A percentile compares a stretch with the other conserved stretches of the same genome.
These are phyloP conservation scores for Aureobasidium sp. DNA, from an alignment of 2,329 filamentous ascomycete genomes.

Conservation along the genomic window DNA sequence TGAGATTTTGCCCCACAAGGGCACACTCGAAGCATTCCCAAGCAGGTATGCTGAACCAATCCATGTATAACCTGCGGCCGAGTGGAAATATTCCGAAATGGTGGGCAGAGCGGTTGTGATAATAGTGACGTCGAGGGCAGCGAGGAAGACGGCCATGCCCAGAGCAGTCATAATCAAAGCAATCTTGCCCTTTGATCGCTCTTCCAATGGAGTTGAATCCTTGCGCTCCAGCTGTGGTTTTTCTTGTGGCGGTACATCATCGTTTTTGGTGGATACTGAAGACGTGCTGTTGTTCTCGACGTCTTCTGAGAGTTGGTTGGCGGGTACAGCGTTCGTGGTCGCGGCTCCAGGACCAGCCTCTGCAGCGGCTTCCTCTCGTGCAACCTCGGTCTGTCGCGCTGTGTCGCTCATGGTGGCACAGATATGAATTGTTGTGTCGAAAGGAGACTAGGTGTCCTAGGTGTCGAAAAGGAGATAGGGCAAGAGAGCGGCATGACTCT, in stretches of 20 bases:
- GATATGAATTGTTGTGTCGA: not conserved
- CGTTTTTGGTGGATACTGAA: not conserved
- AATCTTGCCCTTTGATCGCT: slow-evolving; percentile 34
- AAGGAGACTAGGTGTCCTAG: not conserved
- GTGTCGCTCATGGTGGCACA: slow-evolving; percentile 3
- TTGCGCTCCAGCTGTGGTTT: slow-evolving; percentile 19
- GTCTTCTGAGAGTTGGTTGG: slow-evolving; percentile 19
- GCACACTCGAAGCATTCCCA: slow-evolving; percentile 44
- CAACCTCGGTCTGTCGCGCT: not conserved
- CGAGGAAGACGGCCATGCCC: slow-evolving; percentile 51
- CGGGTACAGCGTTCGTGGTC: slow-evolving; percentile 17
- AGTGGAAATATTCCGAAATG: slow-evolving; percentile 49
- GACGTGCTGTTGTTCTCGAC: slow-evolving; percentile 18
- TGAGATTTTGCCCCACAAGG: slow-evolving; percentile 56
- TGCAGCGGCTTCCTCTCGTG: slow-evolving; percentile 19
- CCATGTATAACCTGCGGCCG: slow-evolving; percentile 46
- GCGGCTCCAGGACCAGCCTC: slow-evolving; percentile 20
- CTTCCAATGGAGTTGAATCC: slow-evolving; percentile 19
- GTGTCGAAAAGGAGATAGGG: not conserved
- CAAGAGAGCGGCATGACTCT: not conserved
- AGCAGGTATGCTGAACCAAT: slow-evolving; percentile 47
- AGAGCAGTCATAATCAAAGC: slow-evolving; percentile 45
- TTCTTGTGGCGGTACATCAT: slow-evolving; percentile 14
- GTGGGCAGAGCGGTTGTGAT: slow-evolving; percentile 56
- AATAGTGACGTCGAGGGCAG: slow-evolving; percentile 57